These are phyloP conservation scores for Gossypium bickii DNA, from an alignment of 345 rosid species.

Conservation along the genomic window DNA sequence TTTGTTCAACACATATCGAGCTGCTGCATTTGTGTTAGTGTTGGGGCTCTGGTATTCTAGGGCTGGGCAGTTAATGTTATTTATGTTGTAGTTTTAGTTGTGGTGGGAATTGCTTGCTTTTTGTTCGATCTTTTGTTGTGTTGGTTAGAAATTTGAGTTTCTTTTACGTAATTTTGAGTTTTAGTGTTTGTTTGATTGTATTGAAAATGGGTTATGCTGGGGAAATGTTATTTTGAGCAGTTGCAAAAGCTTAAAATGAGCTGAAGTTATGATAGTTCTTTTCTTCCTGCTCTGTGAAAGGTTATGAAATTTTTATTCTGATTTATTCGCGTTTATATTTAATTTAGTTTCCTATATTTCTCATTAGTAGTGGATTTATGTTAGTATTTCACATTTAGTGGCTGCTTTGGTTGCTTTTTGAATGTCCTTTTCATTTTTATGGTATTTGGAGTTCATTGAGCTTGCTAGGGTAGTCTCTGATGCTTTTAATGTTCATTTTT, in stretches of 20 bases:
- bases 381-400: no score
- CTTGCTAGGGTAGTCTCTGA: not conserved
- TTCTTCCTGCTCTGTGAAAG: not conserved
- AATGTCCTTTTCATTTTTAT: not conserved
- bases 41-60: not conserved
- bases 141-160: constrained; percentile 16
- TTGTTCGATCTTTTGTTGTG: not conserved
- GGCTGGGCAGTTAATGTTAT: no score
- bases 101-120: not conserved
- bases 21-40: not conserved
- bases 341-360: no score
- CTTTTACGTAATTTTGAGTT: constrained; percentile 9
- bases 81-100: no score
- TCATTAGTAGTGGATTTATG: no score
- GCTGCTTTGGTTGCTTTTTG: not conserved
- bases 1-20: not conserved
- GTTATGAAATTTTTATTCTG: not conserved
- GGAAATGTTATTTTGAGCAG: not conserved
- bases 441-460: not conserved
- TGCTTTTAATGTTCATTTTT: not conserved
- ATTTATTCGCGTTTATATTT: no score
- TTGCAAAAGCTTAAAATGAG: not conserved
- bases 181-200: constrained; percentile 2
- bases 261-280: not conserved
- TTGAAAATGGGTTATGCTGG: not conserved